phyloP scores from a whole-genome alignment of 2,329 filamentous ascomycete species.

The Clarireedia sp. region DNA sequence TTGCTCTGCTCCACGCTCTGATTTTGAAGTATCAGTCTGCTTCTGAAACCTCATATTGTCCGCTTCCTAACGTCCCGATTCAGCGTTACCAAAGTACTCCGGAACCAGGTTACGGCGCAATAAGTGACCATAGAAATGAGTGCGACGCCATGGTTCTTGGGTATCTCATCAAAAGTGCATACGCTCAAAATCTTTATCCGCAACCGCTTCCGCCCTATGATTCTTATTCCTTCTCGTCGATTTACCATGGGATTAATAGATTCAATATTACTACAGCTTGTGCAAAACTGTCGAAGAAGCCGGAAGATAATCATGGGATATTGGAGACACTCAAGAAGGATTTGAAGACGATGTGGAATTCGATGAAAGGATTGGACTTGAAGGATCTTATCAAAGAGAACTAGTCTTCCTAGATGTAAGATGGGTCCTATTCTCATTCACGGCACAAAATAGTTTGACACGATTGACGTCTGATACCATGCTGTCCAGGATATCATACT shows the following conservation, averaged over 20 bases:
- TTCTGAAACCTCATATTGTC: neutral
- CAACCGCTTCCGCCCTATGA: neutral
- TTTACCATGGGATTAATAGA: neutral
- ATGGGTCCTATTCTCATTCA: too few species aligned
- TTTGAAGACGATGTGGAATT: accelerated
- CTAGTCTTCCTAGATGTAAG: too few species aligned
- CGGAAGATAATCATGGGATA: neutral
- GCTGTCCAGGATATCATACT: too few species aligned
- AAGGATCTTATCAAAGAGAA: neutral
- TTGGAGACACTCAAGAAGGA: accelerated
- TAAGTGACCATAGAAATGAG: neutral
- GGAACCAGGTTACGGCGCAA: too few species aligned
- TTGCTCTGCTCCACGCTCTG: neutral
- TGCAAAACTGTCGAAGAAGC: neutral
- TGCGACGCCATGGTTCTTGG: neutral
- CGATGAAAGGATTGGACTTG: neutral
- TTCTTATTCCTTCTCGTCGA: too few species aligned
- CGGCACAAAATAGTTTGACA: too few species aligned
- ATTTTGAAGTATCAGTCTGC: neutral
- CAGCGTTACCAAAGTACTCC: too few species aligned
- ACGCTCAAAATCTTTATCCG: neutral
- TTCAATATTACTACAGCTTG: neutral
- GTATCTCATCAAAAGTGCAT: neutral
- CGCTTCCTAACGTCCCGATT: neutral
- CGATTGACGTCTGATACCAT: too few species aligned